These are phyloP conservation scores for Corynespora cassiicola DNA, from an alignment of 2,329 filamentous ascomycete genomes.

Conservation along the genomic window DNA sequence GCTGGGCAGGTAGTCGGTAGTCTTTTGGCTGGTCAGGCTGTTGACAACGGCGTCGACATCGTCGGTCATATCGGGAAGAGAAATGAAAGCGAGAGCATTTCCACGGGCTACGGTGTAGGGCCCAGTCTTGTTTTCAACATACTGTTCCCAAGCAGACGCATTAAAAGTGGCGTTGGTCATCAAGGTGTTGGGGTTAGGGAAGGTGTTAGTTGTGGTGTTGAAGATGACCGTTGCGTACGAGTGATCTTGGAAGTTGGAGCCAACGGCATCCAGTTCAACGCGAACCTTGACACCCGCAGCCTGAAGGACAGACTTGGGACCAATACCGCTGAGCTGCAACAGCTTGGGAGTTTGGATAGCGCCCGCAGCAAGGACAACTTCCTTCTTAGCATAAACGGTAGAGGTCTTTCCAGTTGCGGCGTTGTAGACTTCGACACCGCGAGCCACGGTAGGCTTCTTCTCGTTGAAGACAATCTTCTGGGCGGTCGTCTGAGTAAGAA, in stretches of 20 bases:
- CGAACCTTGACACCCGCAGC: constrained; percentile 32
- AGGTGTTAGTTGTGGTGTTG: constrained; percentile 26
- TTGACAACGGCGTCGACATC: constrained; percentile 11
- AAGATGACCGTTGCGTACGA: constrained; percentile 26
- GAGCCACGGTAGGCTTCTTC: constrained; percentile 19
- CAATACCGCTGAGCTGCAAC: constrained; percentile 46
- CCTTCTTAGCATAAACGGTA: constrained; percentile 41
- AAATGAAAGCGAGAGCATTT: constrained; percentile 31
- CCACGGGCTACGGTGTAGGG: constrained; percentile 32
- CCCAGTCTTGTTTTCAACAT: constrained; percentile 38
- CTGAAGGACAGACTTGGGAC: constrained; percentile 34
- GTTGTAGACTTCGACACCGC: constrained; percentile 25
- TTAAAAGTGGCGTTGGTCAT: constrained; percentile 41
- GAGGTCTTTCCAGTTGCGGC: constrained; percentile 14
- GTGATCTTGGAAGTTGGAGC: constrained; percentile 44
- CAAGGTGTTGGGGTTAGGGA: constrained; percentile 29
- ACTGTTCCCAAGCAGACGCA: constrained; percentile 35
- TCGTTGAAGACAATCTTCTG: constrained; percentile 28
- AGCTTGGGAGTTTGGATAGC: constrained; percentile 63
- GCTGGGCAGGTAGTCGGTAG: constrained; percentile 26
- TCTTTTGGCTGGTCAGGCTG: constrained; percentile 28
- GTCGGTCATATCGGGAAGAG: constrained; percentile 29
- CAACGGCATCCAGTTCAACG: constrained; percentile 37
- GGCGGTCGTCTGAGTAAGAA: constrained; percentile 27
- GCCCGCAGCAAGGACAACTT: constrained; percentile 67